Percentiles rank a stretch among this genome's conserved stretches.
These are phyloP conservation scores for Alternaria gansuensis DNA, from an alignment of 2,329 filamentous ascomycete species.

Conservation along the genomic window DNA sequence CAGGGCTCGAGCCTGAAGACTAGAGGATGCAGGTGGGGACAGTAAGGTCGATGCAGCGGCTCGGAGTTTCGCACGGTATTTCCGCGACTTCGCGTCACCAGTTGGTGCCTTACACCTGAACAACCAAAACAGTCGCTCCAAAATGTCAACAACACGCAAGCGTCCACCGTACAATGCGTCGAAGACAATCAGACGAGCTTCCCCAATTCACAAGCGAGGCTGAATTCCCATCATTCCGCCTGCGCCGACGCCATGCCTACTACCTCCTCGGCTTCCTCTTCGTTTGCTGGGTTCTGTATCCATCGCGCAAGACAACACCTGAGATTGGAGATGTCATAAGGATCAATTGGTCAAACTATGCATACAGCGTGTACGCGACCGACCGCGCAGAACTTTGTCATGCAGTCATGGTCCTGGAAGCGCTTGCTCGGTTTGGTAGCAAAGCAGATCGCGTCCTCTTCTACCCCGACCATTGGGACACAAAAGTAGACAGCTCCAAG, in stretches of 20 bases:
- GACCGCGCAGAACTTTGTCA: slow-evolving; percentile 56
- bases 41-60: background rate
- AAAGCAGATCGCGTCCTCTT: slow-evolving; percentile 58
- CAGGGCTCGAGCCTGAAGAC: background rate
- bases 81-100: slow-evolving; percentile 19
- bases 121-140: slow-evolving; percentile 4
- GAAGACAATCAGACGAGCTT: slow-evolving; percentile 48
- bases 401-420: slow-evolving; percentile 57
- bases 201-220: slow-evolving; percentile 39
- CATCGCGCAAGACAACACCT: slow-evolving; percentile 19
- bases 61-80: slow-evolving; percentile 8
- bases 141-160: slow-evolving; percentile 19
- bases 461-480: slow-evolving; percentile 55
- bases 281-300: slow-evolving; percentile 43
- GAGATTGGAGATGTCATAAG: slow-evolving; percentile 18
- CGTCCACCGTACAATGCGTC: slow-evolving; percentile 41
- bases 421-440: slow-evolving; percentile 54
- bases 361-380: slow-evolving; percentile 57
- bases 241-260: slow-evolving; percentile 43
- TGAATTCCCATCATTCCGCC: slow-evolving; percentile 28
- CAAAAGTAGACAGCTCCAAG: slow-evolving; percentile 33
- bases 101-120: background rate
- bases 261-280: slow-evolving; percentile 41
- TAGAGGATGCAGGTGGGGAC: background rate
- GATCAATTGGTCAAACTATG: slow-evolving; percentile 54